Evolutionary conservation across 257 asterid genomes (phyloP), one percentile per base, ranked within the genome.

Genomic region (Solanum ossicruentum): DNA sequence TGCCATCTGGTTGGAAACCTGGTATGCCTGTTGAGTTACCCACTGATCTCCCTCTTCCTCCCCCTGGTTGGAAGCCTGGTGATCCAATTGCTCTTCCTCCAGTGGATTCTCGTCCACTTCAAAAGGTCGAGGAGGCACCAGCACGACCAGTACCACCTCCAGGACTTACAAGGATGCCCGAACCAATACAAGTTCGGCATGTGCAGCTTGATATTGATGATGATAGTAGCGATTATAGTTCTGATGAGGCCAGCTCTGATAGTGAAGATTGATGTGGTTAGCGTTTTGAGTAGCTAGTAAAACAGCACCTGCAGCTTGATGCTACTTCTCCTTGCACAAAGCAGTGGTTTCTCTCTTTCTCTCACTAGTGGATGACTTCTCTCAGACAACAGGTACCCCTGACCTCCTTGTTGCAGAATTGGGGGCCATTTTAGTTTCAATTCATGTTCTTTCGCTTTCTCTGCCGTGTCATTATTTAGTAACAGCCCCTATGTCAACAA

Each of bases 41-140:
- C 2, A 92, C 86, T 66, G 96, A 94, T 90, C 36, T 95, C 43
- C 97, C 99, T 10, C 89, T 90, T 47, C 97, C 97, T 45, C 99
- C 98, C 16, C 97, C 93, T 16, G 98, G 99, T 54, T 95, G 99
- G 98, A 96, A 94, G 91, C 98, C 95, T 16, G 98, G 99, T 4
- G 98, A 96, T 84, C 98, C 97, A 7, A 51, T 95, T 51, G 54
- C 95, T 17, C 85, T 96, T 86, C 98, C 97, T 6, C 95, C 95
- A 12, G 73, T 93, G 91, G 98, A 90, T 86, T 83, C 93, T 57
- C 91, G 89, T 85, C 92, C 93, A 18, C 85, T 60, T 73, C 91
- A 92, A 1, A 93, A 93, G 91, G 88, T 54, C 11, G 96, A 92
- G 86, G 97, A 93, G 73, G 93, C 87, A 73, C 94, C 87, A 60